Evolutionary conservation across 1,139 yeast genomes (phyloP), one percentile per base, ranked within the genome.

Genomic region (Pichia cactophila): DNA sequence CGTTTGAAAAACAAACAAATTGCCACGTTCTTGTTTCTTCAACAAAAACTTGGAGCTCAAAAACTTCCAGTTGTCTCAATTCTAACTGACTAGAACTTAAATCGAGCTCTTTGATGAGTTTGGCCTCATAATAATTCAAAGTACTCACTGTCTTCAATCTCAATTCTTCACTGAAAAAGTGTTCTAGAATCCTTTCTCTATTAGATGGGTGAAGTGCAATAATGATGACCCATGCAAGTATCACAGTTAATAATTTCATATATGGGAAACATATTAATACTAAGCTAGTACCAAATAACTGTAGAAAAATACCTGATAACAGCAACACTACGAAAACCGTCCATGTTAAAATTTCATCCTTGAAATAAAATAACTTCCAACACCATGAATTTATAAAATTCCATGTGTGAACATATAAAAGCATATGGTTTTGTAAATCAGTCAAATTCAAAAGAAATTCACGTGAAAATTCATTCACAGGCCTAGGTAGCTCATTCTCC

Each of bases 381-480:
- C 86, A 70, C 45, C 77, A 52, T 61, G 73, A 68, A 26, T 73
- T 69, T 6, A 78, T 51, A 36, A 72, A 70, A 65, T 88, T 94
- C 72, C 82, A 87, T 0, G 72, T 67, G n/a, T 69, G 65, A 11
- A 84, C 80, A 60, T 82, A 86, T 17, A 81, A 63, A n/a, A 81
- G 64, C 88, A 86, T 83, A 58, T 81, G 83, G 63, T 88, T 88
- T 61, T 88, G 96, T 50, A 88, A 71, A 67, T 88, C 96, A 0
- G 95, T 86, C 58, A 86, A 70, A 63, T 88, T 88, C 54, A 88
- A 65, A 29, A 83, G 68, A 62, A 87, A 88, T 62, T 88, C 96
- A 48, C 86, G 74, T 20, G 92, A 81, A 45, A 86, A 72, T 62
- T 87, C 88, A 2, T 92, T 86, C 3, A 83, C 86, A 0, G 95